Base-by-base conservation (phyloP, 345 rosid species). In the Ailanthus altissimus region DNA sequence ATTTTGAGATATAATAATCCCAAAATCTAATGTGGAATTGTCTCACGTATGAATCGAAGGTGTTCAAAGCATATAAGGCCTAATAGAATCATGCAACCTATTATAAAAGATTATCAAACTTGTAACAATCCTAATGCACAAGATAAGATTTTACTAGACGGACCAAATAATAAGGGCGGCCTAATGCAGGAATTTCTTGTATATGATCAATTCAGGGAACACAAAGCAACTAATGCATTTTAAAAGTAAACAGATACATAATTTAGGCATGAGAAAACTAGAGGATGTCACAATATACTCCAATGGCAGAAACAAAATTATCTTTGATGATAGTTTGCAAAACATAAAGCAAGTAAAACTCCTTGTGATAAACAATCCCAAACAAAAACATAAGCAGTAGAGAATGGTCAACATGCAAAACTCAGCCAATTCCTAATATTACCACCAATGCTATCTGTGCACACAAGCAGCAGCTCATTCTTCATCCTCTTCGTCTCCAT, bases 401-500 rank as follows among this genome's bases (percentile, higher is more conserved):
- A 51, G 16, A 45, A 9, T 26, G 6, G n/a, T 28, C 26, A 12
- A 62, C 50, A 11, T 61, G n/a, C 56, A 74, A 74, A 46, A 49
- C 67, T 63, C 60, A 10, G 63, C 26, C 28, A 25, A 3, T 75
- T 53, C 51, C 72, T 75, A 66, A 42, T 66, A 20, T 66, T 51
- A 54, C 65, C 64, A 65, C 25, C 40, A 25, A 25, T 21, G 42
- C 56, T 51, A 54, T 66, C 65, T 75, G 50, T n/a, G 56, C 47
- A 50, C 60, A 14, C 28, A 38, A 21, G 9, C 4, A 21, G 9
- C 4, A 6, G 65, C 28, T 66, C 42, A 75, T 11, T 75, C 78
- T 75, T 81, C 87, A 23, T 82, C 85, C 49, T 84, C 87, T 25
- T 82, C 87, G n/a, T 79, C 83, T 43, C 87, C 85, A 79, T 79